Evolutionary conservation across 2,329 filamentous ascomycete species (phyloP), one percentile per base, ranked within the genome.

Genomic region (Ceratocystis colombiana): DNA sequence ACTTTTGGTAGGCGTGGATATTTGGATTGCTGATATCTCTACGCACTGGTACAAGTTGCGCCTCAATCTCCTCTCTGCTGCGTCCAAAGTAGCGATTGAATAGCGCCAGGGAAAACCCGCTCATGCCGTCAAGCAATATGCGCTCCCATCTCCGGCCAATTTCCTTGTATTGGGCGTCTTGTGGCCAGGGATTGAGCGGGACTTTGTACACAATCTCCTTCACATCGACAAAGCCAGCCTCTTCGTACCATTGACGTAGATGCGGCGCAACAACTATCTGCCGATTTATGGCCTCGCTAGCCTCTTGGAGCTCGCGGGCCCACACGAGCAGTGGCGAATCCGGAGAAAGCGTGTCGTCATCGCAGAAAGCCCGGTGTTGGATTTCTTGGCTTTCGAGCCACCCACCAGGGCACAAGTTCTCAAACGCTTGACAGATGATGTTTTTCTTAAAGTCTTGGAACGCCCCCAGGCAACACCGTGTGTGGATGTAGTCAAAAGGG

Each of bases 341-440:
- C 0, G 71, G 71, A 3, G 71, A 62, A 62, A 82, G 73, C 5
- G 76, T 79, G 25, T 70, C 76, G 67, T 82, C 80, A 68, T 83
- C 81, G 67, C 75, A 79, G 33, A 70, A 67, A 30, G 77, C 69
- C 1, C 68, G 67, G 61, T 74, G 72, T 66, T 77, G 74, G 10
- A 76, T 71, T 69, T 84, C 81, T 69, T 83, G 80, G 1, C 78
- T 79, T 71, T 84, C 81, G 57, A 83, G 76, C 75, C 79, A 84
- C 55, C 81, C 81, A 41, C 81, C 82, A 0, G 81, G 81, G 12
- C 73, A 72, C 0, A 84, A 74, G 48, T 77, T 74, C n/a, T 75
- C 73, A 67, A 80, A 82, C 3, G 80, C 79, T 68, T 80, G 80
- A 41, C 74, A 73, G 66, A 87, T 80, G 22, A 84, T 74, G 62